Percentiles rank a stretch among this genome's conserved stretches.
These are phyloP conservation scores for Solanum piurae DNA, from an alignment of 257 asterid genomes.

Conservation along the genomic window DNA sequence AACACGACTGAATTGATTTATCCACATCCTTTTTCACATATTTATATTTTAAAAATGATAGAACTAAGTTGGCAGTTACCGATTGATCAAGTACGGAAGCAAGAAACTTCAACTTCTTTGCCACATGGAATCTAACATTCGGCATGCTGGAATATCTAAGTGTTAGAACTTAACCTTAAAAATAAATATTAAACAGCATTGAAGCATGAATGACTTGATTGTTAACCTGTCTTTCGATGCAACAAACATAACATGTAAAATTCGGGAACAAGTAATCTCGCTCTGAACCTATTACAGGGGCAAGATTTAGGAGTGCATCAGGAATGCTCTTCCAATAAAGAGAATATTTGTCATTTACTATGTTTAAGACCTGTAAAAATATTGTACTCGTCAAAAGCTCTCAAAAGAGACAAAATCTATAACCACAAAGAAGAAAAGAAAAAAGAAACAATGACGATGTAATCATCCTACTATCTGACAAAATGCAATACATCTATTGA, in stretches of 20 bases:
- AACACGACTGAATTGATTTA: slow-evolving; percentile 47
- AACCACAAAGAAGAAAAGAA: background rate
- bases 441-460: background rate
- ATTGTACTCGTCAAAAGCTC: background rate
- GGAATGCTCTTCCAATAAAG: slow-evolving; percentile 41
- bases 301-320: slow-evolving; percentile 33
- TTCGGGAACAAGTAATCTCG: slow-evolving; percentile 21
- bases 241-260: slow-evolving; percentile 30
- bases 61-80: slow-evolving; percentile 25
- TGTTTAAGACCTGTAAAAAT: slow-evolving; percentile 26
- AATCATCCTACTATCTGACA: background rate
- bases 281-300: slow-evolving; percentile 34
- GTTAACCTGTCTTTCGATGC: slow-evolving; percentile 70
- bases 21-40: slow-evolving; percentile 39
- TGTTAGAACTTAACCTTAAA: background rate
- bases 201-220: background rate
- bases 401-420: background rate
- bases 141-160: slow-evolving; percentile 50
- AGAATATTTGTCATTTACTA: slow-evolving; percentile 34
- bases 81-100: slow-evolving; percentile 63
- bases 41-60: background rate
- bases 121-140: slow-evolving; percentile 70
- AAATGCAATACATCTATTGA: background rate
- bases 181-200: background rate
- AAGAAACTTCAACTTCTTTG: slow-evolving; percentile 71